These are phyloP conservation scores for Suillus sp. DNA, from an alignment of 768 basidiomycete species.

Conservation along the genomic window DNA sequence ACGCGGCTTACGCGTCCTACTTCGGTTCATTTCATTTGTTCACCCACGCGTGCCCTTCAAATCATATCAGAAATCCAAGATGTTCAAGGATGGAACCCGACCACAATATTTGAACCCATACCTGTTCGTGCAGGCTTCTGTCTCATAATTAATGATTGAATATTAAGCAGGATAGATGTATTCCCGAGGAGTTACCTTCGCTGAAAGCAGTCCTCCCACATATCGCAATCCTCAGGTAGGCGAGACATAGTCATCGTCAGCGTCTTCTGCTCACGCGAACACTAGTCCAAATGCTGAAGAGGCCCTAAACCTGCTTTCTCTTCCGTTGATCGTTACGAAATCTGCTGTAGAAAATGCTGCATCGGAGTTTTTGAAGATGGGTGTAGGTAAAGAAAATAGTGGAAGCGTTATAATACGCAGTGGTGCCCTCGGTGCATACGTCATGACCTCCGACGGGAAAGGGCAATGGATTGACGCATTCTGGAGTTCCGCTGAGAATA, in stretches of 20 bases:
- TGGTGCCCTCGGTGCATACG: constrained; percentile 71
- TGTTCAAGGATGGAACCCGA: constrained; percentile 61
- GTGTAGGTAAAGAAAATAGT: constrained; percentile 48
- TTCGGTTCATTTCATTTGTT: constrained; percentile 83
- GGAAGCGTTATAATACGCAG: constrained; percentile 77
- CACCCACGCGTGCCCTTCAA: constrained; percentile 65
- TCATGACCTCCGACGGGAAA: constrained; percentile 44
- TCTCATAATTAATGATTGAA: constrained; percentile 7
- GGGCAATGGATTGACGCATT: constrained; percentile 74
- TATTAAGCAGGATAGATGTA: constrained; percentile 63
- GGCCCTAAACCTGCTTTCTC: constrained; percentile 67
- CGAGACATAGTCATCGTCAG: neutral
- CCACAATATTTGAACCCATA: constrained; percentile 82
- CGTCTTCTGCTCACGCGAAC: constrained; percentile 1
- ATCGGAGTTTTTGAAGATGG: constrained; percentile 57
- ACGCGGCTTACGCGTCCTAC: constrained; percentile 54
- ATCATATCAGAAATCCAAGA: constrained; percentile 66
- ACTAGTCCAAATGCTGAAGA: constrained; percentile 86
- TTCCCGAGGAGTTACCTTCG: constrained; percentile 76
- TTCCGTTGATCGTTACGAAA: constrained; percentile 44
- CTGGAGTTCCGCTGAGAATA: constrained; percentile 51
- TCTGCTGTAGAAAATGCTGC: constrained; percentile 68
- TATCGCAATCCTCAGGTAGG: constrained; percentile 71
- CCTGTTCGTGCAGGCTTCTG: constrained; percentile 53
- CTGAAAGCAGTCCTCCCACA: constrained; percentile 58